These are phyloP conservation scores for Elasticomyces elasticus DNA, from an alignment of 495 filamentous ascomycete species.

Conservation along the genomic window DNA sequence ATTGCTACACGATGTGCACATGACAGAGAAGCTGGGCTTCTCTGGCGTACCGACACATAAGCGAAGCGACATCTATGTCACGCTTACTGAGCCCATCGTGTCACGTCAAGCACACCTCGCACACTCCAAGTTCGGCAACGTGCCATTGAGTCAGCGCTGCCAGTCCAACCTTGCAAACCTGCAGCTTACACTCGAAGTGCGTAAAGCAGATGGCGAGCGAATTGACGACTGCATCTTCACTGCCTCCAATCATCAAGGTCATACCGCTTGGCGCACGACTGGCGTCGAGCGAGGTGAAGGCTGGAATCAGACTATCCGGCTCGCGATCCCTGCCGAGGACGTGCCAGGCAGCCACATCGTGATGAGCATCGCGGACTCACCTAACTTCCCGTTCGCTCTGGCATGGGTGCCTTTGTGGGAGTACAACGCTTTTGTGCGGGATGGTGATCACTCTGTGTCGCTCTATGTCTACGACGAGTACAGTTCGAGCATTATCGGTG, in stretches of 20 bases:
- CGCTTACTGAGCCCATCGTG: constrained; percentile 62
- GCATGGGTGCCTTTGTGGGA: constrained; percentile 93
- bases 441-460: constrained; percentile 71
- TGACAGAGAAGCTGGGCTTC: constrained; percentile 86
- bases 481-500: constrained; percentile 49
- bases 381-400: constrained; percentile 76
- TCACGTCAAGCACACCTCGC: constrained; percentile 69
- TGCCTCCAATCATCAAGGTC: constrained; percentile 61
- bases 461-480: constrained; percentile 83
- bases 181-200: constrained; percentile 82
- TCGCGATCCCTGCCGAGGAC: constrained; percentile 69
- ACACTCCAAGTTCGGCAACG: constrained; percentile 66
- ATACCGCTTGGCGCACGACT: constrained; percentile 80
- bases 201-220: constrained; percentile 62
- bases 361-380: constrained; percentile 76
- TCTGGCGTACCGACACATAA: constrained; percentile 79
- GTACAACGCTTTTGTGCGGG: constrained; percentile 77
- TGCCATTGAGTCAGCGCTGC: constrained; percentile 46
- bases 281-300: constrained; percentile 64
- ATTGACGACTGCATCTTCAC: constrained; percentile 81
- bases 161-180: constrained; percentile 59
- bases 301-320: constrained; percentile 81
- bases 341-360: constrained; percentile 79
- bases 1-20: constrained; percentile 65
- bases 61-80: constrained; percentile 89